Conservation (phyloP, 1,284 basidiomycete genomes). For the Mixia osmundae region DNA sequence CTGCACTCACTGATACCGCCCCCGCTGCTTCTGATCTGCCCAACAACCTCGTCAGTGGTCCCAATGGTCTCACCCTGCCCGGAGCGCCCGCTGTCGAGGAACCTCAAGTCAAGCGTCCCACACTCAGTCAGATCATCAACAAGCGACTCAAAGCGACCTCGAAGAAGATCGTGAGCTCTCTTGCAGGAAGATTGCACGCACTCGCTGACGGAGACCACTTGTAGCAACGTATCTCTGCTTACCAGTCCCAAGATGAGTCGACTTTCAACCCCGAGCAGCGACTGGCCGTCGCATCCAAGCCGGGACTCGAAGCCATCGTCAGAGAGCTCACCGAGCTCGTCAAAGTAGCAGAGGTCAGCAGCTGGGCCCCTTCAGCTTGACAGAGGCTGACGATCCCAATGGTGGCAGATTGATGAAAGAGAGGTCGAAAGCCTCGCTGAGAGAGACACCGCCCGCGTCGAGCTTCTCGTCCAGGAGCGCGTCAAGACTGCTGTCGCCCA, state of each 20-base stretch:
- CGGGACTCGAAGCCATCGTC: conserved; percentile 17
- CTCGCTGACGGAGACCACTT: not conserved
- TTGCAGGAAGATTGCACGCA: not conserved
- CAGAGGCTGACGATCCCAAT: not conserved
- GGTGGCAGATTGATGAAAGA: conserved; percentile 15
- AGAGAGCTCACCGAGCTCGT: conserved; percentile 19
- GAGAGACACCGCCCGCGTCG: conserved; percentile 11
- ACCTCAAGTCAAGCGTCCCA: no score
- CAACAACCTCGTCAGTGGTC: no score
- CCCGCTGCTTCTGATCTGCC: no score
- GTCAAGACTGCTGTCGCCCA: conserved; percentile 14
- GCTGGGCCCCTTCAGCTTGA: not conserved
- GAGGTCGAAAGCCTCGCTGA: conserved; percentile 15
- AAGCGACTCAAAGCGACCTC: conserved; percentile 17
- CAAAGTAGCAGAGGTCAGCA: conserved; percentile 16
- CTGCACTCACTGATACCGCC: no score
- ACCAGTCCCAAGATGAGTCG: conserved; percentile 13
- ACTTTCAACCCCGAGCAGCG: conserved; percentile 20
- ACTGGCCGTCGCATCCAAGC: conserved; percentile 17
- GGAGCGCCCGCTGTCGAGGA: no score
- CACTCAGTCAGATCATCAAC: conserved; percentile 10
- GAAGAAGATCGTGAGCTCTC: conserved; percentile 18
- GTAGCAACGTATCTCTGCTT: conserved; percentile 18
- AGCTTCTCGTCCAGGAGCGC: conserved; percentile 13
- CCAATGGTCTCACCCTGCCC: no score